Percentiles rank a stretch among this genome's conserved stretches.
These are phyloP conservation scores for Zygosaccharomyces pseudorouxii DNA, from an alignment of 805 yeast genomes.

Conservation along the genomic window DNA sequence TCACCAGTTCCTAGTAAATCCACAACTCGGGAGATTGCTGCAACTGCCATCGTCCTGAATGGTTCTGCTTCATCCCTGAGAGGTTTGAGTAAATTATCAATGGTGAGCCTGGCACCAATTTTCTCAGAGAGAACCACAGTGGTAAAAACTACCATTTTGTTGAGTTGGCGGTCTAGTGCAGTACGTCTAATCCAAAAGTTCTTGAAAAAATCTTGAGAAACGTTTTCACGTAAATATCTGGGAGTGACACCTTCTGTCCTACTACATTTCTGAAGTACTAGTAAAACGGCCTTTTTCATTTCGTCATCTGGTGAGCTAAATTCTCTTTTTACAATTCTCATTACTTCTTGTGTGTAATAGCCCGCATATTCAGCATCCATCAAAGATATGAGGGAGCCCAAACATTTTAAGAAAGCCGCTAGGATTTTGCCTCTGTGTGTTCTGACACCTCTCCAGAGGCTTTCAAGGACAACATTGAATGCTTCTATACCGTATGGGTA, in stretches of 20 bases:
- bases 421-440: slow-evolving; percentile 72
- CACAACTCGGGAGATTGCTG: slow-evolving; percentile 57
- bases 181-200: slow-evolving; percentile 78
- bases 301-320: slow-evolving; percentile 82
- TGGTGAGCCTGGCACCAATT: slow-evolving; percentile 57
- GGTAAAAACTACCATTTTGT: slow-evolving; percentile 63
- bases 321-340: slow-evolving; percentile 63
- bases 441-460: slow-evolving; percentile 74
- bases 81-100: slow-evolving; percentile 51
- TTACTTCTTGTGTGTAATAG: slow-evolving; percentile 70
- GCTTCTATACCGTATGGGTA: slow-evolving; percentile 88
- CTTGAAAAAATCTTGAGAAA: slow-evolving; percentile 58
- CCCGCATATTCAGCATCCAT: slow-evolving; percentile 81
- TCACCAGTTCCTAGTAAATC: slow-evolving; percentile 50
- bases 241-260: slow-evolving; percentile 53
- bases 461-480: slow-evolving; percentile 68
- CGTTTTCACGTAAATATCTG: slow-evolving; percentile 45
- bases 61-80: slow-evolving; percentile 82
- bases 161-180: slow-evolving; percentile 61
- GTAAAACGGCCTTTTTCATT: slow-evolving; percentile 68
- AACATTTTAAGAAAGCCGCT: slow-evolving; percentile 69
- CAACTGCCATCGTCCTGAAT: slow-evolving; percentile 72
- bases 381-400: slow-evolving; percentile 76
- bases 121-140: slow-evolving; percentile 62
- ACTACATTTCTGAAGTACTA: slow-evolving; percentile 64